These are phyloP conservation scores for Lodderomyces parapsilosis DNA, from an alignment of 1,139 yeast species.

Conservation along the genomic window DNA sequence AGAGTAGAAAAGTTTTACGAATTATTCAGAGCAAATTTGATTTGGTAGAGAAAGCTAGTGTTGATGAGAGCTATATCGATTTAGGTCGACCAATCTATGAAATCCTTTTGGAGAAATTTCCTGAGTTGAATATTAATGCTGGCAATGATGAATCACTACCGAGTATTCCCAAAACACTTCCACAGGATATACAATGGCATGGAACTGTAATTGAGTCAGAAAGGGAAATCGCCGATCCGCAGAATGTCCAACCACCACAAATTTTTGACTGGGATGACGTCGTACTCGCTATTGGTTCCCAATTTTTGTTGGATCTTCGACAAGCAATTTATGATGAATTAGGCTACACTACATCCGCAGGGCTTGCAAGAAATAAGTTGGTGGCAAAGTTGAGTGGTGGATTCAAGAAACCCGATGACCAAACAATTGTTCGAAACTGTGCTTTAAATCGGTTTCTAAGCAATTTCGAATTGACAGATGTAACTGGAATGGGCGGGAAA, in stretches of 20 bases:
- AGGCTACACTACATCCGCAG: slow-evolving; percentile 89
- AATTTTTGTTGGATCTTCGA: slow-evolving; percentile 54
- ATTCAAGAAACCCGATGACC: slow-evolving; percentile 79
- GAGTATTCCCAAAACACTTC: slow-evolving; percentile 45
- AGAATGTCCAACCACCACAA: slow-evolving; percentile 8
- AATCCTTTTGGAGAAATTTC: slow-evolving; percentile 25
- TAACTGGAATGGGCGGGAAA: slow-evolving; percentile 92
- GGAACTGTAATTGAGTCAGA: slow-evolving; percentile 25
- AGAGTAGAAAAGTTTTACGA: slow-evolving; percentile 73
- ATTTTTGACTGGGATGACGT: slow-evolving; percentile 83
- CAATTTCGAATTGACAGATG: slow-evolving; percentile 65
- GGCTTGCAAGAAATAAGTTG: slow-evolving; percentile 72
- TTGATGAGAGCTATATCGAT: slow-evolving; percentile 89
- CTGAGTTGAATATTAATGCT: slow-evolving; percentile 13
- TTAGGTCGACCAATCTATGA: slow-evolving; percentile 51
- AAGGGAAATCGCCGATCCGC: slow-evolving; percentile 11
- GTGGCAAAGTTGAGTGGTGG: slow-evolving; percentile 92
- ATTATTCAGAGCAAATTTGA: slow-evolving; percentile 58
- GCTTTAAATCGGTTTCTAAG: slow-evolving; percentile 53
- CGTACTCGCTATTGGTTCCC: slow-evolving; percentile 63
- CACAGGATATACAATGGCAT: slow-evolving; percentile 26
- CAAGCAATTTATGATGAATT: slow-evolving; percentile 49
- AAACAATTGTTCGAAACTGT: slow-evolving; percentile 63
- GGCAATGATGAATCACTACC: slow-evolving; percentile 42
- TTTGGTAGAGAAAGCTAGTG: slow-evolving; percentile 87